These are phyloP conservation scores for Rosa chinensis DNA, from an alignment of 306 rosid genomes.

Conservation along the genomic window DNA sequence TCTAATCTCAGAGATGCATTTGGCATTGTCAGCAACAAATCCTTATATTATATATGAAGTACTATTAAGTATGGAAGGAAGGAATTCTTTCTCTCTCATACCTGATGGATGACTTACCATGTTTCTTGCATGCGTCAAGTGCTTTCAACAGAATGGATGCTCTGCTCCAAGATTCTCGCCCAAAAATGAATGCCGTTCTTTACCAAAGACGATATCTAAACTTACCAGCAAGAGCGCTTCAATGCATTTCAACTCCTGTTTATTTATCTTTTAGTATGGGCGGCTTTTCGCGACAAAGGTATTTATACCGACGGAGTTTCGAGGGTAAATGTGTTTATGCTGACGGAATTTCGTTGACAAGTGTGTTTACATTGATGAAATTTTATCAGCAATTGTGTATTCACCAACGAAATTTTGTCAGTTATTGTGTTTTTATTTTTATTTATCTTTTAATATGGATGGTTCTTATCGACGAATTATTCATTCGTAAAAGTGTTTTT, in stretches of 20 bases:
- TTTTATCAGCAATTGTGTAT: no score
- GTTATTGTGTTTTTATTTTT: no score
- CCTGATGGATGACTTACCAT: slow-evolving; percentile 40
- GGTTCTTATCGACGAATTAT: no score
- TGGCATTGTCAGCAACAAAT: slow-evolving; percentile 10
- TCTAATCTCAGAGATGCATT: not conserved
- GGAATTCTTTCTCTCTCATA: slow-evolving; percentile 25
- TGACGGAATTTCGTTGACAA: no score
- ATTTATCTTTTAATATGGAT: no score
- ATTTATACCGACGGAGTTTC: no score
- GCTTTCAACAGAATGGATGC: slow-evolving; percentile 16
- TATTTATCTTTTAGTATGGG: not conserved
- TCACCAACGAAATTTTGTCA: no score
- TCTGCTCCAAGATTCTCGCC: not conserved
- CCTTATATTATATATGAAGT: not conserved
- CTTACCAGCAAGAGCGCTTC: not conserved
- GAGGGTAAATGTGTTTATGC: no score
- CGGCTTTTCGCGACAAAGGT: not conserved
- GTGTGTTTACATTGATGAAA: no score
- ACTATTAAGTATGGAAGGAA: not conserved
- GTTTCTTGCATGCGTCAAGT: slow-evolving; percentile 40
- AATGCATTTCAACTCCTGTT: not conserved
- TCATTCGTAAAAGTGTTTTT: no score
- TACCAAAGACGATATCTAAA: not conserved
- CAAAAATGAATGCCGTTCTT: not conserved